phyloP scores from a whole-genome alignment of 441 rosid genomes.

The Euphorbia neoarborescens region DNA sequence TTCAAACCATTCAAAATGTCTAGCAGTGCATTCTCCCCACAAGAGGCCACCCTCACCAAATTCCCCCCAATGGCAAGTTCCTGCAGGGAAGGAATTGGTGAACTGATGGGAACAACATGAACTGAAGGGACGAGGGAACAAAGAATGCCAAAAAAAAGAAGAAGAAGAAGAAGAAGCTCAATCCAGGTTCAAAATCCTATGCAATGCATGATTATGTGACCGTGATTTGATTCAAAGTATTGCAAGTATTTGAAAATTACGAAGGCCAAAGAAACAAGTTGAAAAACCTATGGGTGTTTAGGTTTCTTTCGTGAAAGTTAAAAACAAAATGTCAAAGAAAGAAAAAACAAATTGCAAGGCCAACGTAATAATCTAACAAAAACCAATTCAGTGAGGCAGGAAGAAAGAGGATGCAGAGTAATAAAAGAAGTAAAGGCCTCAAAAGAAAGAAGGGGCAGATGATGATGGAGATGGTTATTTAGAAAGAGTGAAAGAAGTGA shows the following conservation, averaged over 20 bases:
- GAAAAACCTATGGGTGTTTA: neutral
- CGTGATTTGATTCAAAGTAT: neutral
- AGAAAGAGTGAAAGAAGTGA: too few relatives aligned
- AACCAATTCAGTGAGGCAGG: neutral
- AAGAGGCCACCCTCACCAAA: conserved; percentile 89
- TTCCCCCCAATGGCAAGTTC: conserved; percentile 94
- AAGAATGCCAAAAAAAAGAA: too few relatives aligned
- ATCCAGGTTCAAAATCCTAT: neutral
- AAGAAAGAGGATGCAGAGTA: neutral
- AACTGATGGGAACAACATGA: neutral
- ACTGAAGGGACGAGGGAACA: neutral
- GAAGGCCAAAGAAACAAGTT: neutral
- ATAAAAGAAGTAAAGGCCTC: neutral
- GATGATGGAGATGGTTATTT: too few relatives aligned
- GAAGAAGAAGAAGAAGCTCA: neutral
- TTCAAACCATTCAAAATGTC: conserved; percentile 90
- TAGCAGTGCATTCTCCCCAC: conserved; percentile 86
- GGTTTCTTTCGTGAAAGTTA: neutral
- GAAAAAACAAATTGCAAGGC: too few relatives aligned
- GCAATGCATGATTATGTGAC: neutral
- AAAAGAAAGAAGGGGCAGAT: neutral
- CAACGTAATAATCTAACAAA: neutral
- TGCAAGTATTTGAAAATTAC: neutral
- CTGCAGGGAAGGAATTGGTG: conserved; percentile 28
- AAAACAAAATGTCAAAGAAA: neutral